Conservation (phyloP, 192 early-diverging fungal species). For the Paraglomus occultum region DNA sequence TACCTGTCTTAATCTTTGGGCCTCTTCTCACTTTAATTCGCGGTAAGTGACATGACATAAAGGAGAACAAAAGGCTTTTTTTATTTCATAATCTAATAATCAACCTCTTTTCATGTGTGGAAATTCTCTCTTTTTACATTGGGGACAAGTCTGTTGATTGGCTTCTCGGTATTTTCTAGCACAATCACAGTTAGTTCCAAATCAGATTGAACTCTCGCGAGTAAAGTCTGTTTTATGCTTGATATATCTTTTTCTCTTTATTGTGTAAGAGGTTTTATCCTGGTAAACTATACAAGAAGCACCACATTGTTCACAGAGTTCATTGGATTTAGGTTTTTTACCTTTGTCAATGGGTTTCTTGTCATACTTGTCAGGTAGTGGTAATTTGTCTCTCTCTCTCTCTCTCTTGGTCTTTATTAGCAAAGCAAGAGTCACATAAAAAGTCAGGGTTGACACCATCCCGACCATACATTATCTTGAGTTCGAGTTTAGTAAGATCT, state of each 20-base stretch:
- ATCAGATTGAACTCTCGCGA: background rate
- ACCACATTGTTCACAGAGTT: background rate
- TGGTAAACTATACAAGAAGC: background rate
- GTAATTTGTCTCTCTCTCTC: too few relatives aligned
- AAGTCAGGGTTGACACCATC: too few relatives aligned
- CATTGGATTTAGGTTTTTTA: background rate
- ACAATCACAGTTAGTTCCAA: background rate
- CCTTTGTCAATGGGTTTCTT: background rate
- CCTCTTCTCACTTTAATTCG: background rate
- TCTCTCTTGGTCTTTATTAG: too few relatives aligned
- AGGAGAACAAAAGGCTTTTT: background rate
- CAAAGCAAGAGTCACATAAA: too few relatives aligned
- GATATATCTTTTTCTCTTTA: background rate
- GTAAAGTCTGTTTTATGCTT: slow-evolving; percentile 1
- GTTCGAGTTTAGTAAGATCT: too few relatives aligned
- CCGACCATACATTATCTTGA: too few relatives aligned
- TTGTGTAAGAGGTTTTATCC: background rate
- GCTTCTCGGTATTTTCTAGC: background rate
- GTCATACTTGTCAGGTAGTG: background rate
- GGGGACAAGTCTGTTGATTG: background rate
- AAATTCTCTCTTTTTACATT: background rate
- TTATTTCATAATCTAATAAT: background rate
- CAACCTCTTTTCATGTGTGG: background rate
- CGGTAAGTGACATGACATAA: slow-evolving; percentile 7
- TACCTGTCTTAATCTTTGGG: too few relatives aligned